A percentile compares a stretch with the other conserved stretches of the same genome.
phyloP scores from a whole-genome alignment of 2,329 filamentous ascomycete genomes.

The Fusarium decemcellulare region DNA sequence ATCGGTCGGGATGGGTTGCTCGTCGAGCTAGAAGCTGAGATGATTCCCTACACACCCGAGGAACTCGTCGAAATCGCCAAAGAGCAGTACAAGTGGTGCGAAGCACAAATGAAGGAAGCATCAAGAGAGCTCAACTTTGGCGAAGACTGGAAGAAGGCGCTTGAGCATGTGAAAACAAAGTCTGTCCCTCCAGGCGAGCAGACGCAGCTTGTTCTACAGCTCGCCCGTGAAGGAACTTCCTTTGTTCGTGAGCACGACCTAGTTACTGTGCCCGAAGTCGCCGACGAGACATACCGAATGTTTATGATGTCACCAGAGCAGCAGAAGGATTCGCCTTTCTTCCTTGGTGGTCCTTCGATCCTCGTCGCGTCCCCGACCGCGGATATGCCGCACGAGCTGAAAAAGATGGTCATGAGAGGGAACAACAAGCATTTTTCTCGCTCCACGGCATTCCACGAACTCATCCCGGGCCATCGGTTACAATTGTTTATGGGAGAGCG shows the following conservation, averaged over 20 bases:
- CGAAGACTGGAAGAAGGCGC: conserved; percentile 65
- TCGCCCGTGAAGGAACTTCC: conserved; percentile 64
- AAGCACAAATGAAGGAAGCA: conserved; percentile 67
- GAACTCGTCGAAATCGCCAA: conserved; percentile 67
- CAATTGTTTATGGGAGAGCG: conserved; percentile 65
- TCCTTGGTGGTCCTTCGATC: conserved; percentile 68
- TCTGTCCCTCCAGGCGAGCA: conserved; percentile 69
- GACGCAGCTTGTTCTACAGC: conserved; percentile 63
- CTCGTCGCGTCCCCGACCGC: conserved; percentile 70
- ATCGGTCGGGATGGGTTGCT: conserved; percentile 67
- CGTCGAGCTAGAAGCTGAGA: conserved; percentile 67
- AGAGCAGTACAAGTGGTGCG: conserved; percentile 69
- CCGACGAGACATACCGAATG: conserved; percentile 68
- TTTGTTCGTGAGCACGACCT: conserved; percentile 69
- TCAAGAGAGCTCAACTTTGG: conserved; percentile 63
- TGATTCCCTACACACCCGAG: conserved; percentile 71
- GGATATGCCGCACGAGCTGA: conserved; percentile 66
- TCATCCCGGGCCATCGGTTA: conserved; percentile 71
- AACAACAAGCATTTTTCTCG: conserved; percentile 71
- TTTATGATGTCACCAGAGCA: conserved; percentile 68
- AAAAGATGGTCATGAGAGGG: conserved; percentile 72
- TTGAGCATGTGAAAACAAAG: conserved; percentile 69
- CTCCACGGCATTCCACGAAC: conserved; percentile 73
- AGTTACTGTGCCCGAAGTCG: conserved; percentile 68
- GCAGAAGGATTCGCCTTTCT: conserved; percentile 72